A percentile compares a stretch with the other conserved stretches of the same genome.
These are phyloP conservation scores for Botrytis byssoidea DNA, from an alignment of 2,329 filamentous ascomycete species.

Conservation along the genomic window DNA sequence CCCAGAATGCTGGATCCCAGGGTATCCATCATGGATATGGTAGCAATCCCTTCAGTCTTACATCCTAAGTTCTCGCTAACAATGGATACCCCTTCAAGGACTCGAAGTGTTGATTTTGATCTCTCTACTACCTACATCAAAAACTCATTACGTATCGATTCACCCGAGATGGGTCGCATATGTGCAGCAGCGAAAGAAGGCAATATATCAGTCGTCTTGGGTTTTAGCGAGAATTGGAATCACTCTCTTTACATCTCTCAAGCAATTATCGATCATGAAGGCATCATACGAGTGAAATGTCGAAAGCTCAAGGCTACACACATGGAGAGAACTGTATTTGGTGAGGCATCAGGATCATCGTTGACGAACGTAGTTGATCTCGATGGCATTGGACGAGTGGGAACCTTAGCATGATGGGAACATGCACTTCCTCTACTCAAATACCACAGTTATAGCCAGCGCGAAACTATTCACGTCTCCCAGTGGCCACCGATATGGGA, in stretches of 20 bases:
- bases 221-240: slow-evolving; percentile 47
- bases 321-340: slow-evolving; percentile 49
- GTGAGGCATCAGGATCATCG: slow-evolving; percentile 55
- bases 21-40: slow-evolving; percentile 18
- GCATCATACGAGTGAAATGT: slow-evolving; percentile 44
- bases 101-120: slow-evolving; percentile 6
- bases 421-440: slow-evolving; percentile 55
- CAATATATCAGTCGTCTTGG: slow-evolving; percentile 46
- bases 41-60: background rate
- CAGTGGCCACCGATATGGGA: slow-evolving; percentile 54
- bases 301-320: slow-evolving; percentile 48
- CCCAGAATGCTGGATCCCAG: slow-evolving; percentile 47
- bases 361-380: slow-evolving; percentile 52
- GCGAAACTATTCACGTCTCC: slow-evolving; percentile 55
- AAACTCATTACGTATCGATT: slow-evolving; percentile 41
- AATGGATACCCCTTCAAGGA: background rate
- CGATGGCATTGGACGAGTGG: slow-evolving; percentile 48
- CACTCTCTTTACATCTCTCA: slow-evolving; percentile 48
- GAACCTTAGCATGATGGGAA: slow-evolving; percentile 52
- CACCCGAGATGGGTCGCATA: slow-evolving; percentile 45
- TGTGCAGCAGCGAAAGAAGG: slow-evolving; percentile 46
- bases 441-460: slow-evolving; percentile 47
- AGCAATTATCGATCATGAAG: slow-evolving; percentile 50
- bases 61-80: background rate
- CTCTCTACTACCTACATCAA: slow-evolving; percentile 4